phyloP scores from a whole-genome alignment of 2,329 filamentous ascomycete genomes.

The Xylaria sp. region DNA sequence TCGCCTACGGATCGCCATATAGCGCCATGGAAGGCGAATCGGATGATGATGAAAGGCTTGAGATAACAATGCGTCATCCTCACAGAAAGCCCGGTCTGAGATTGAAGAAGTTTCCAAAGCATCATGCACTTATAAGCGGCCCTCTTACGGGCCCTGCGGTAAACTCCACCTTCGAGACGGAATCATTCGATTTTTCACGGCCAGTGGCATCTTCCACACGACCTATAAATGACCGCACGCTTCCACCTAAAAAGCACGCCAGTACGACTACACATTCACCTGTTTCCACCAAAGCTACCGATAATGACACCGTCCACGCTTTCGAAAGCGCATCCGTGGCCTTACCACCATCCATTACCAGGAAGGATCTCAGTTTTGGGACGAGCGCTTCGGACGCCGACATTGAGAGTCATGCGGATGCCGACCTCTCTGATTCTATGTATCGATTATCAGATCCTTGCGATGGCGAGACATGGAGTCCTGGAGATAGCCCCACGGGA shows the following conservation, averaged over 20 bases:
- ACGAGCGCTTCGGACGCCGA: conserved; percentile 48
- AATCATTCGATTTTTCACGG: conserved; percentile 54
- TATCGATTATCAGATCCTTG: conserved; percentile 6
- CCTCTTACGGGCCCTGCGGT: conserved; percentile 46
- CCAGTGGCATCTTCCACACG: conserved; percentile 43
- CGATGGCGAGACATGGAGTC: neutral
- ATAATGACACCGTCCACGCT: neutral
- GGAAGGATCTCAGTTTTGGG: conserved; percentile 34
- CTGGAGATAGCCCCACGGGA: neutral
- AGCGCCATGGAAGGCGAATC: conserved; percentile 58
- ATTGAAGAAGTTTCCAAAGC: conserved; percentile 56
- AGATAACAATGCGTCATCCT: conserved; percentile 53
- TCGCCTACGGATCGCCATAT: conserved; percentile 52
- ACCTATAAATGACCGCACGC: conserved; percentile 8
- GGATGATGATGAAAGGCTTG: conserved; percentile 56
- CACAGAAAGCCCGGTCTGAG: conserved; percentile 53
- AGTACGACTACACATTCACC: neutral
- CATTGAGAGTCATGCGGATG: conserved; percentile 47
- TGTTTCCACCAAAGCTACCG: neutral
- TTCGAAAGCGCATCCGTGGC: conserved; percentile 40
- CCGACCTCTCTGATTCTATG: conserved; percentile 34
- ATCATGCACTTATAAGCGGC: conserved; percentile 50
- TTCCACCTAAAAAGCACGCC: conserved; percentile 4
- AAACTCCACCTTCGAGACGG: conserved; percentile 43
- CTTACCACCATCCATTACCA: conserved; percentile 34